Base-by-base conservation (phyloP, 192 early-diverging fungal species). In the Irineochytrium annulatum region DNA sequence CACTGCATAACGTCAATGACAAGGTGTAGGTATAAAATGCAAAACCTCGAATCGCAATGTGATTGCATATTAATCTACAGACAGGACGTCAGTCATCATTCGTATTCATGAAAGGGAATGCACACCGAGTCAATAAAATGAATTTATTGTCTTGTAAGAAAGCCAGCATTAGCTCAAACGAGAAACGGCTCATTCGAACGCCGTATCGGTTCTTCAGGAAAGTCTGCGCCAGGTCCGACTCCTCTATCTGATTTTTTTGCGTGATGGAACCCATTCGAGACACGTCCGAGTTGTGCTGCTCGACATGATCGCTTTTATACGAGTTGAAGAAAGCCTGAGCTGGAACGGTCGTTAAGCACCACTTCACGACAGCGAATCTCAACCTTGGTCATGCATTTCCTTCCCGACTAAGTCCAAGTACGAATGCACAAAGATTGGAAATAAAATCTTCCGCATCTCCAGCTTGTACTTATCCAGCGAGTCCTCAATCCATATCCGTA, bases 401-500 rank as follows among this genome's bases (percentile, higher is more conserved):
- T 85, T 83, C 11, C 44, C 63, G 3, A 93, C 82, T 52, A 98
- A 77, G 65, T 95, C 91, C 55, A 99, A 73, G 75, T 91, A 97
- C 24, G 85, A 74, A 73, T 97, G 88, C 3, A 92, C 90, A 74
- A 96, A 99, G 3, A 96, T 70, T 4, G 96, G 96, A 65, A 86
- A 97, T 6, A 95, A 76, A 1, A 91, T 82, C 5, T 85, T 76
- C 34, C 83, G 80, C 22, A 98, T 77, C 77, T 97, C 94, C 45
- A 87, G 76, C 86, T 88, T 92, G 81, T 93, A 99, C 60, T 85
- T 81, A 63, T 97, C 97, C 43, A 99, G 78, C 3, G 93, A 97
- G 57, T 89, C 89, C 51, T 97, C 92, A 39, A 97, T 87, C 92
- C 91, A 96, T 34, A 81, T 77, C 43, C 88, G 71, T 52, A 99